Evolutionary conservation across 148 eudicot species (phyloP).

Genomic region (Limonium bicolor): DNA sequence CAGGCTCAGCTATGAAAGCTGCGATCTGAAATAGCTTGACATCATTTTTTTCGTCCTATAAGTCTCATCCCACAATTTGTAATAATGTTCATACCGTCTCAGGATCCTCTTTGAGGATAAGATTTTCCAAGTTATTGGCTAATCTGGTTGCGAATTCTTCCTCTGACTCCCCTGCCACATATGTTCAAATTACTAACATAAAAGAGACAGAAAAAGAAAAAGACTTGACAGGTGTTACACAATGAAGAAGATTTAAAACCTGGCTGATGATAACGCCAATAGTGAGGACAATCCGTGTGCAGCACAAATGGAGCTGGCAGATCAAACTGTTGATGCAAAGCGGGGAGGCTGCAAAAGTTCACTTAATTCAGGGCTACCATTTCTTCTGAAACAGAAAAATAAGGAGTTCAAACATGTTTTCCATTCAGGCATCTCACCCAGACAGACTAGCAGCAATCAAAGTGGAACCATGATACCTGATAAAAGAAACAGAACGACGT

Average conservation of each 20-base stretch:
- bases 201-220: neutral
- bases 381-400: neutral
- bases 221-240: neutral
- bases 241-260: conserved; percentile 24
- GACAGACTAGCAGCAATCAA: conserved; percentile 91
- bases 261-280: conserved; percentile 92
- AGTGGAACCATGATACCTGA: conserved; percentile 94
- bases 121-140: conserved; percentile 84
- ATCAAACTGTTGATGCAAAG: conserved; percentile 92
- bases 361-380: conserved; percentile 2
- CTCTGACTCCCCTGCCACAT: conserved; percentile 64
- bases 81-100: conserved; percentile 51
- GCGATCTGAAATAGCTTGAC: conserved; percentile 71
- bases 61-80: neutral
- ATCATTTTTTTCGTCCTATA: too few species aligned
- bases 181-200: neutral
- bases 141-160: conserved; percentile 92
- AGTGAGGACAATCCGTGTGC: conserved; percentile 98
- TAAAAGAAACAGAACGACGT: conserved; percentile 11
- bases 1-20: conserved; percentile 98
- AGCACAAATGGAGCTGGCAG: conserved; percentile 90
- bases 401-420: neutral
- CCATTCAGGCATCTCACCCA: conserved; percentile 37
- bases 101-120: conserved; percentile 89
- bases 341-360: conserved; percentile 45